Evolutionary conservation across 176 grass and related monocot genomes (phyloP), one percentile per base, ranked within the genome.

Genomic region (Carex kokanica): DNA sequence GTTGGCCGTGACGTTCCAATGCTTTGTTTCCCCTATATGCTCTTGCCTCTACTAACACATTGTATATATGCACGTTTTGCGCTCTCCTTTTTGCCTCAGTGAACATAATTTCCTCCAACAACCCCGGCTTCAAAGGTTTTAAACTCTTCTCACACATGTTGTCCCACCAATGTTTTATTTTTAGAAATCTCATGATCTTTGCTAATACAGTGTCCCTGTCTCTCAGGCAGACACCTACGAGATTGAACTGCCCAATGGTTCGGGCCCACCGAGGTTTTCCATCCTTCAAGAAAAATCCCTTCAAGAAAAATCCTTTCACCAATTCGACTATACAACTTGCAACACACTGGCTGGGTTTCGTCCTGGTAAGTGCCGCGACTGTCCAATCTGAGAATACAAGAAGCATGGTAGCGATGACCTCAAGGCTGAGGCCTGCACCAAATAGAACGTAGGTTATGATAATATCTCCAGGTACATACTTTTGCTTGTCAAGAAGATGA

Each of bases 381-480:
- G 45, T 65, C 87, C 83, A 85, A 12, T 69, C 52, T 4, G 87
- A 88, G 11, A 78, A 78, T 6, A 78, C 1, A 45, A 78, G 32
- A 3, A 91, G 64, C 4, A 66, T 69, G 21, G 64, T 6, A 8
- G 85, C 58, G 7, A 25, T 43, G 62, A 0, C 34, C 11, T 21
- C 8, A 16, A 13, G 89, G 47, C 41, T 0, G 16, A 95, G 60
- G 31, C 84, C 88, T 1, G 81, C 90, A 3, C 84, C 52, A 0
- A 95, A 60, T 8, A 95, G 71, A 23, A 84, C 49, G 56, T 92
- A 92, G 5, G 90, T 92, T 81, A 92, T 86, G 82, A 4, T 27
- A 6, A 81, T 20, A 65, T 94, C 90, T 5, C 59, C 9, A 6
- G 0, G 38, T 0, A 2, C 66, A 47, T 82, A 80, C 23, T 24